These are phyloP conservation scores for Arbutus unedo DNA, from an alignment of 148 eudicot species.

Conservation along the genomic window DNA sequence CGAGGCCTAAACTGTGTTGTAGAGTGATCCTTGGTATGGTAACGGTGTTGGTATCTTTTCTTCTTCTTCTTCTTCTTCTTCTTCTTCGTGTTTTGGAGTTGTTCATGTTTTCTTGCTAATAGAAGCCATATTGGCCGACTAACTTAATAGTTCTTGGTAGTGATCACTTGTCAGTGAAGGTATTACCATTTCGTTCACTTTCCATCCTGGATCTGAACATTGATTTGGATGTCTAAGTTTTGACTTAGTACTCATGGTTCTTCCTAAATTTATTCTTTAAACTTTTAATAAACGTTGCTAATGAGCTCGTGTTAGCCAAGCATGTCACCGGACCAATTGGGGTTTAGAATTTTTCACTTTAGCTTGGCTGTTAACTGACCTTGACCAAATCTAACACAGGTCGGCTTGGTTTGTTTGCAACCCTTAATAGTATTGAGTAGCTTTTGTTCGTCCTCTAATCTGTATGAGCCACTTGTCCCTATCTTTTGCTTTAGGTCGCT, in stretches of 20 bases:
- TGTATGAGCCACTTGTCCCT: not conserved
- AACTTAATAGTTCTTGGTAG: not conserved
- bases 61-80: not conserved
- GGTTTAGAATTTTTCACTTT: not conserved
- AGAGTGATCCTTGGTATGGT: not conserved
- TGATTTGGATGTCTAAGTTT: not conserved
- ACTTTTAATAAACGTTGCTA: not conserved
- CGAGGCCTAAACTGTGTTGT: not conserved
- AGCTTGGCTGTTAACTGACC: not conserved
- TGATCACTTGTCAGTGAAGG: not conserved
- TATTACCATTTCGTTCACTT: not conserved
- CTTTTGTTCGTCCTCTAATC: not conserved
- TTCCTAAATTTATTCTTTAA: not conserved
- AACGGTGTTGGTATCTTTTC: not conserved
- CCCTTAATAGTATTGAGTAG: not conserved
- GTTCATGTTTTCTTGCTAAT: not conserved
- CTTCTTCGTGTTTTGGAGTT: not conserved
- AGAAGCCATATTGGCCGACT: not conserved
- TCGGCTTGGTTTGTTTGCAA: not conserved
- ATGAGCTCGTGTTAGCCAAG: not conserved
- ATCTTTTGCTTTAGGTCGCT: not conserved
- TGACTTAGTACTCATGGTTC: not conserved
- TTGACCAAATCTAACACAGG: not conserved
- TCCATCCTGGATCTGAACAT: not conserved
- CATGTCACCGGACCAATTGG: not conserved